Evolutionary conservation across 768 basidiomycete genomes (phyloP), one percentile per base, ranked within the genome.

Genomic region (Ramaria sp.): DNA sequence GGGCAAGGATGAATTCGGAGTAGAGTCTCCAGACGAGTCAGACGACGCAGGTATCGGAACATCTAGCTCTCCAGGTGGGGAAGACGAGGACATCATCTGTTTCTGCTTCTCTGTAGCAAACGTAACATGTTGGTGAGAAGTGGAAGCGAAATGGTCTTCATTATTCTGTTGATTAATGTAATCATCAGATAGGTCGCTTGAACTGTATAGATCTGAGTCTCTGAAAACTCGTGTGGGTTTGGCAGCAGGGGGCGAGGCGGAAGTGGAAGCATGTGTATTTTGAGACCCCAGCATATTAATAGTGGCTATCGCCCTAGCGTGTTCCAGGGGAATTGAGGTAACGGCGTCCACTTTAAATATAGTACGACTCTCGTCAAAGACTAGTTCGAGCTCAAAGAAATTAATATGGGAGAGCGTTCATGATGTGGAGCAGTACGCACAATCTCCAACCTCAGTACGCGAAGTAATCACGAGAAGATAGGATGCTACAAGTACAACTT

Each of bases 401-500:
- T 22, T 56, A 44, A 55, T 25, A 15, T n/a, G n/a, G n/a, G n/a
- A n/a, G n/a, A n/a, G 9, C 8, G 47, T 22, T 18, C 27, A 41
- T 25, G 13, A 45, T 51, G 18, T 47, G 20, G 20, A 38, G n/a
- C 7, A 32, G 36, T 15, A 73, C 85, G 68, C 64, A 87, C 89
- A 64, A 59, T 75, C 71, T 57, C 89, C 89, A 12, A 85, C 71
- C 57, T 82, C 75, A 43, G 70, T 69, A 56, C 78, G 77, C 1
- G 78, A 73, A 18, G 79, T 81, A 45, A 92, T 78, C 3, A 88
- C 84, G 42, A 92, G 69, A 16, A 92, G 67, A 70, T 89, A 83
- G 8, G 88, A 85, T 34, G 77, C 89, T 90, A 55, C 16, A 34
- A 9, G 32, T 10, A 34, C 51, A 48, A 48, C 57, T 20, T 42